Evolutionary conservation across 352 stramenopile species (phyloP).

Genomic region (Pythium periplocum): DNA sequence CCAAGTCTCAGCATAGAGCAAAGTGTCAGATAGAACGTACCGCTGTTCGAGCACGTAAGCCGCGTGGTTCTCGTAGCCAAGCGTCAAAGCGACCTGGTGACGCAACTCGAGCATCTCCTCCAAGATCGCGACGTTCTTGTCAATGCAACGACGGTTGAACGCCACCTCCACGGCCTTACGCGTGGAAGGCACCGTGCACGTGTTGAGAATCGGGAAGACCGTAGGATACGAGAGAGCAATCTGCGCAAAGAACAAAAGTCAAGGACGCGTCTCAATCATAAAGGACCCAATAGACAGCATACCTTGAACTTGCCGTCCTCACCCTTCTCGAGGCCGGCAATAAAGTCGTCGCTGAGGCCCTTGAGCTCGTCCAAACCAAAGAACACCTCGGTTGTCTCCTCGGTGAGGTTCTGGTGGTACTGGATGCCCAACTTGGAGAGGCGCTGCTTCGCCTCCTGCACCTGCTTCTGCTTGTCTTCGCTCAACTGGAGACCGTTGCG

Average conservation of each 20-base stretch:
- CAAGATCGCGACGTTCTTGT: constrained; percentile 76
- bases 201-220: constrained; percentile 87
- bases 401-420: constrained; percentile 82
- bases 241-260: constrained; percentile 8
- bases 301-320: constrained; percentile 80
- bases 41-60: constrained; percentile 81
- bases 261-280: background rate
- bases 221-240: constrained; percentile 86
- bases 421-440: constrained; percentile 77
- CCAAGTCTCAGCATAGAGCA: constrained; percentile 3
- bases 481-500: constrained; percentile 78
- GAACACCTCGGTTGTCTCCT: constrained; percentile 80
- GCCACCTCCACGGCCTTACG: constrained; percentile 74
- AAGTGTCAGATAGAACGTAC: constrained; percentile 24
- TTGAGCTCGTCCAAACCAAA: constrained; percentile 74
- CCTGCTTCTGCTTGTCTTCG: constrained; percentile 54
- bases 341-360: constrained; percentile 77
- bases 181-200: constrained; percentile 78
- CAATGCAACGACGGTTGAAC: constrained; percentile 81
- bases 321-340: constrained; percentile 58
- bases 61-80: constrained; percentile 83
- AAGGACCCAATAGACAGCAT: background rate
- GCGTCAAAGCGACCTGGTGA: constrained; percentile 60
- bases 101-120: constrained; percentile 80
- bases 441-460: constrained; percentile 83